Evolutionary conservation across 129 eudicot species (phyloP), one percentile per base, ranked within the genome.

Genomic region (Tanacetum coccineum): DNA sequence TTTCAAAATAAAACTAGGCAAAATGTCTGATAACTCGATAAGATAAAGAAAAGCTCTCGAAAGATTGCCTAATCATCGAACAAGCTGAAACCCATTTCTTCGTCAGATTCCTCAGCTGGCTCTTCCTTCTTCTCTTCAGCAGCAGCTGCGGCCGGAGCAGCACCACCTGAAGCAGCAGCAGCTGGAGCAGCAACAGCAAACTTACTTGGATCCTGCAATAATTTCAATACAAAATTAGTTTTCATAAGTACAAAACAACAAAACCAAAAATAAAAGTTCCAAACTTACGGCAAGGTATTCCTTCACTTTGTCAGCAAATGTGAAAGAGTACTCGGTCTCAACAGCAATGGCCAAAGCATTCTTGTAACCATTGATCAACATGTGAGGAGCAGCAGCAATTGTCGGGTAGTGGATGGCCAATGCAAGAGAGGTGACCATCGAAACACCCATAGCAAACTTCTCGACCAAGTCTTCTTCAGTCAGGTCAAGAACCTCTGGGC

Each of bases 351-450:
- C 86, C 84, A 91, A 67, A 0, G 69, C 70, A 68, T 91, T 91
- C 80, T 91, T 91, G 91, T 91, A 91, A 4, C 67, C 97, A 44
- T 91, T 91, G 70, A 87, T 81, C 68, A 87, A 73, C 97, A 90
- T 90, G 73, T 90, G 95, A 0, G 95, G 97, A 2, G 90, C 97
- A 62, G 97, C 97, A 3, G 91, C 97, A 0, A 90, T 67, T 28
- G 95, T 90, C 13, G 97, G 97, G 76, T 84, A 90, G 0, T 89
- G 84, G 32, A 90, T 67, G 30, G 91, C 91, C 62, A 90, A 47
- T 0, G 95, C 69, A 4, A 90, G 67, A 2, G 95, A 67, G 3
- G 97, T 90, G 6, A 82, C 85, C 87, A 84, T 74, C 6, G 91
- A 84, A 0, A 90, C 91, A 67, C 97, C 97, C 47, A 56, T 6